phyloP scores from a whole-genome alignment of 495 filamentous ascomycete genomes.

The Hyaloscypha finlandica region DNA sequence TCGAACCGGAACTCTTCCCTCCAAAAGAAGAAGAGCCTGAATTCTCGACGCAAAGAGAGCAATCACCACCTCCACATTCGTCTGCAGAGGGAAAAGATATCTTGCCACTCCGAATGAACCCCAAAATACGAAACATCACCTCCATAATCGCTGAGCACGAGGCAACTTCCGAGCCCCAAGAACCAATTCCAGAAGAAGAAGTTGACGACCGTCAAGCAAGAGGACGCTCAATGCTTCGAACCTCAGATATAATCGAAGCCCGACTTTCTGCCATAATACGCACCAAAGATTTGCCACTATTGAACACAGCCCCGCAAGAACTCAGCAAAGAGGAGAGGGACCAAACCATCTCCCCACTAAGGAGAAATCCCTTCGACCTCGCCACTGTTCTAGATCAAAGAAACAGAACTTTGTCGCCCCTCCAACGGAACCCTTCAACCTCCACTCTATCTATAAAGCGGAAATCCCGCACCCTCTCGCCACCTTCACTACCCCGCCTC shows the following conservation, averaged over 20 bases:
- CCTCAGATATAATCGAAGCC: constrained; percentile 19
- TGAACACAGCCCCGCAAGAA: background rate
- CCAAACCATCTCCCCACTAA: constrained; percentile 10
- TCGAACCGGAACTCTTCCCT: too few relatives aligned
- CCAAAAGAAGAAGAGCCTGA: too few relatives aligned
- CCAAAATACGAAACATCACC: constrained; percentile 8
- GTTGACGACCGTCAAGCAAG: constrained; percentile 3
- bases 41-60: too few relatives aligned
- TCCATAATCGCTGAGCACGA: constrained; percentile 13
- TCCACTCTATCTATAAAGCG: background rate
- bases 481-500: background rate
- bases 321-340: background rate
- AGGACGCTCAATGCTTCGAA: constrained; percentile 19
- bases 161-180: background rate
- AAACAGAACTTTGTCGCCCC: constrained; percentile 15
- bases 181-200: background rate
- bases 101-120: constrained; percentile 7
- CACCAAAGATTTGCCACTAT: background rate
- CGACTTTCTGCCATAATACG: background rate
- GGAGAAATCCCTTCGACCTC: constrained; percentile 9
- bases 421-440: constrained; percentile 5
- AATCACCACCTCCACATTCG: background rate
- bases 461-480: constrained; percentile 13
- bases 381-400: background rate
- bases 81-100: background rate